phyloP scores from a whole-genome alignment of 768 basidiomycete species.

The Rhodotorula babjevae region DNA sequence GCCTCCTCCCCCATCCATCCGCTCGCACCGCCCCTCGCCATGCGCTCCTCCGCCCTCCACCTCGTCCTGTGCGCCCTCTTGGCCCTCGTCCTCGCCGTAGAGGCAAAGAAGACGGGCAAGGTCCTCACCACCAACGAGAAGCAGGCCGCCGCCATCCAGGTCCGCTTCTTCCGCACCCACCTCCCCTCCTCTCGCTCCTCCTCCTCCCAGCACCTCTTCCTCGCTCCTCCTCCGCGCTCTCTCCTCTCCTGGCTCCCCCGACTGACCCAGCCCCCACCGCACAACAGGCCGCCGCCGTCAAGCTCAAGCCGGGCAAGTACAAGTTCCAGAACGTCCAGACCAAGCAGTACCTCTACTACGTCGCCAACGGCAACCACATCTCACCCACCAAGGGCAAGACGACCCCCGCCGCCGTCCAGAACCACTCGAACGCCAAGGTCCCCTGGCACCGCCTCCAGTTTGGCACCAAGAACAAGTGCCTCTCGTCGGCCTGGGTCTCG shows the following conservation, averaged over 20 bases:
- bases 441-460: constrained; percentile 19
- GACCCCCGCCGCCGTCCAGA: not conserved
- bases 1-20: not conserved
- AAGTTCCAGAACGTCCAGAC: constrained; percentile 30
- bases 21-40: not conserved
- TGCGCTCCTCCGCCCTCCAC: not conserved
- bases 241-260: too few relatives aligned
- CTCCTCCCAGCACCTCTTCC: too few relatives aligned
- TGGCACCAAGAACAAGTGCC: constrained; percentile 26
- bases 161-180: not conserved
- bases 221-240: too few relatives aligned
- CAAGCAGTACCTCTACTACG: constrained; percentile 8
- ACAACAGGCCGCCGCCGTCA: constrained; percentile 34
- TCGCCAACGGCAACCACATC: constrained; percentile 26
- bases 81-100: not conserved
- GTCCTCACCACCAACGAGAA: constrained; percentile 21
- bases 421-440: constrained; percentile 2
- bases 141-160: constrained; percentile 16
- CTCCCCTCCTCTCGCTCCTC: not conserved
- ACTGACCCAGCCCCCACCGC: too few relatives aligned
- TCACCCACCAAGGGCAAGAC: constrained; percentile 19
- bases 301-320: constrained; percentile 25
- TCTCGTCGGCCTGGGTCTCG: constrained; percentile 13
- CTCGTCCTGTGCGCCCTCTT: not conserved
- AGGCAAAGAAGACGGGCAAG: constrained; percentile 20